phyloP scores from a whole-genome alignment of 345 rosid genomes.

The Corchorus capsularis region DNA sequence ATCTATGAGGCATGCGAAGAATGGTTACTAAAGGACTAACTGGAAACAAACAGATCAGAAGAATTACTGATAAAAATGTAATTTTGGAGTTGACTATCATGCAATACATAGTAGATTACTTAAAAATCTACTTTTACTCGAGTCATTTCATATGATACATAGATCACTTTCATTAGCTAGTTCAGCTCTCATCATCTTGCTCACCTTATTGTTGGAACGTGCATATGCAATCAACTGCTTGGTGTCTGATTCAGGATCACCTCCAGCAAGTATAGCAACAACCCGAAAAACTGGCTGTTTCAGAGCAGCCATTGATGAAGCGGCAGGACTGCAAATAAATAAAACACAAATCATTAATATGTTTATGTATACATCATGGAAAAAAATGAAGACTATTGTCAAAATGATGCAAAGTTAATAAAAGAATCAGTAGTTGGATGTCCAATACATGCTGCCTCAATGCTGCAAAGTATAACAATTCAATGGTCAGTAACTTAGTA shows the following conservation, averaged over 20 bases:
- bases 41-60: no score
- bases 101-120: no score
- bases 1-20: no score
- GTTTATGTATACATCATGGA: neutral
- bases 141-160: no score
- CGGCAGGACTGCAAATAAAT: constrained; percentile 74
- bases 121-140: no score
- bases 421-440: constrained; percentile 98
- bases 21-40: no score
- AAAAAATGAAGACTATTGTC: constrained; percentile 48
- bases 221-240: constrained; percentile 91
- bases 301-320: constrained; percentile 93
- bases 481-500: constrained; percentile 8
- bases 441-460: constrained; percentile 90
- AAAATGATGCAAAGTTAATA: constrained; percentile 89
- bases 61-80: no score
- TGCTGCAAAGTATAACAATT: constrained; percentile 49
- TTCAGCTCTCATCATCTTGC: constrained; percentile 15
- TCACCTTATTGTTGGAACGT: constrained; percentile 90
- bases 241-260: constrained; percentile 96
- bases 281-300: constrained; percentile 93
- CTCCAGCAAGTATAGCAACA: constrained; percentile 96
- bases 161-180: neutral
- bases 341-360: constrained; percentile 5
- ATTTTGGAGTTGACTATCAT: no score